phyloP scores from a whole-genome alignment of 495 filamentous ascomycete species.

The Letharia columbiana region DNA sequence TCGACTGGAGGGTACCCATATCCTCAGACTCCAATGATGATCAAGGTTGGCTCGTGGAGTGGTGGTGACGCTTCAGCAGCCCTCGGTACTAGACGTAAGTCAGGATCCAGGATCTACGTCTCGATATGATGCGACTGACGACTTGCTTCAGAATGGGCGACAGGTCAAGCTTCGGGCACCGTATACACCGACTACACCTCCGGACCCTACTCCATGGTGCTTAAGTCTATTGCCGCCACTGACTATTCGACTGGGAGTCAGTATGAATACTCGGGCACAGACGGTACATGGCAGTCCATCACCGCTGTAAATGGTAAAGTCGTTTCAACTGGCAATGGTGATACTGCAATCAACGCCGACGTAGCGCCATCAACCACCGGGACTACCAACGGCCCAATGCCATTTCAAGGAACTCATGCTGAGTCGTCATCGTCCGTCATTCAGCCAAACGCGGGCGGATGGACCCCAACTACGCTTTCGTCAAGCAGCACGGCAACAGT shows the following conservation, averaged over 20 bases:
- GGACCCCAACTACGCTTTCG: conserved; percentile 40
- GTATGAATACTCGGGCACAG: conserved; percentile 70
- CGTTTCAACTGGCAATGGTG: conserved; percentile 41
- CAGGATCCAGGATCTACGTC: conserved; percentile 2
- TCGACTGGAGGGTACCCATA: conserved; percentile 60
- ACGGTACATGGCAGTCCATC: conserved; percentile 74
- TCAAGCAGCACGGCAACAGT: conserved; percentile 35
- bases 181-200: conserved; percentile 42
- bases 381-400: conserved; percentile 47
- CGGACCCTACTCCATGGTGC: conserved; percentile 79
- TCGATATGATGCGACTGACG: background rate
- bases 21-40: conserved; percentile 79
- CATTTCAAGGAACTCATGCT: conserved; percentile 57
- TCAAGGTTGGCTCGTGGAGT: conserved; percentile 79
- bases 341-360: conserved; percentile 24
- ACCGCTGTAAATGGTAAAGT: conserved; percentile 62
- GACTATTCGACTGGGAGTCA: conserved; percentile 86
- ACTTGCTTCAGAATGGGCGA: conserved; percentile 59
- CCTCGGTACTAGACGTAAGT: conserved; percentile 57
- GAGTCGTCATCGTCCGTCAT: conserved; percentile 39
- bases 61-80: conserved; percentile 64
- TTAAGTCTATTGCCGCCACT: conserved; percentile 64
- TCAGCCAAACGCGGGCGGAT: conserved; percentile 54
- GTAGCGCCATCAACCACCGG: conserved; percentile 43
- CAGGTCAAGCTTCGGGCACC: conserved; percentile 56